These are phyloP conservation scores for Rhamnella rubrinervis DNA, from an alignment of 331 rosid species.

Conservation along the genomic window DNA sequence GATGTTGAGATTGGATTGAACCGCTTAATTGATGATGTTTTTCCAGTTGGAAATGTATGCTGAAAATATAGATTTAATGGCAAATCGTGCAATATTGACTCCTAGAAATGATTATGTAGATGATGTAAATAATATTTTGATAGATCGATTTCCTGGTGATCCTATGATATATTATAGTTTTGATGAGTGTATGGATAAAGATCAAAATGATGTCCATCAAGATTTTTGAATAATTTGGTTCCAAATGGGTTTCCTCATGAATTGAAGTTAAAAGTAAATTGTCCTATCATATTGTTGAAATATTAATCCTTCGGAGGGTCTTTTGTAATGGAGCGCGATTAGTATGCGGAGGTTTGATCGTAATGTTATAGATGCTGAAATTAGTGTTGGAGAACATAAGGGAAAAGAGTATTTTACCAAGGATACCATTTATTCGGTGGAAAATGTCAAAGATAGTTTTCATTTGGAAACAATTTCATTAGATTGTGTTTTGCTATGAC, in stretches of 20 bases:
- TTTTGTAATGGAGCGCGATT: neutral
- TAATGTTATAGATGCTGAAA: neutral
- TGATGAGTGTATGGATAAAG: neutral
- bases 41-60: neutral
- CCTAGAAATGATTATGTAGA: neutral
- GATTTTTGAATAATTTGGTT: neutral
- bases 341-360: neutral
- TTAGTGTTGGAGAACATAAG: no score
- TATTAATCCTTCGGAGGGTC: neutral
- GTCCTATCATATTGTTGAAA: neutral
- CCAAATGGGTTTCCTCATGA: constrained; percentile 1
- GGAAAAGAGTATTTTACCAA: neutral
- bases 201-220: neutral
- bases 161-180: neutral
- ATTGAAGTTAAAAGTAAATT: neutral
- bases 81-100: constrained; percentile 2
- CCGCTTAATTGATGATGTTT: neutral
- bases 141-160: neutral
- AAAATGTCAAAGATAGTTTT: neutral
- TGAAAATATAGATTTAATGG: neutral
- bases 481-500: neutral
- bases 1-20: neutral
- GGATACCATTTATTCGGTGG: neutral
- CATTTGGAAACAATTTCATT: constrained; percentile 1
- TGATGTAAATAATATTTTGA: neutral